Base-by-base conservation (phyloP, 2,329 filamentous ascomycete genomes). In the Ophiostoma sp. region DNA sequence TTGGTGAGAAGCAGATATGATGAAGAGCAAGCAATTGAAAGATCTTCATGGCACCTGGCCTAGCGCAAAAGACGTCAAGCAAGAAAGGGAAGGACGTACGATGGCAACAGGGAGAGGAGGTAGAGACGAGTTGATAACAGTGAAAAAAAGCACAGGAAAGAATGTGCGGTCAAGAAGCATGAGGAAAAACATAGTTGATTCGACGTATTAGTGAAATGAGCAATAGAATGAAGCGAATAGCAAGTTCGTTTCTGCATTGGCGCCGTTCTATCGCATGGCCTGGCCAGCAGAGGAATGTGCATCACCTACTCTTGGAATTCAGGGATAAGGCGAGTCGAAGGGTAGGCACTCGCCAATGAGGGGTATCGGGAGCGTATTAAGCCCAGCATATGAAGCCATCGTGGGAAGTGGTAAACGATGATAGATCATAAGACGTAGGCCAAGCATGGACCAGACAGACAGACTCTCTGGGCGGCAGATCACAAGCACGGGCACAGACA, bases 101-200 rank as follows among this genome's bases (percentile, higher is more conserved):
- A 52, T 11, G 18, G 49, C 49, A 55, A 36, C 9, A 45, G 14
- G 42, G 42, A 45, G 42, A 0, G 42, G 9, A 45, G 14, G 14
- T 8, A 45, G 5, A 45, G 42, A 45, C 42, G 42, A 45, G 42
- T 45, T 12, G 42, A 45, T 45, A 45, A 45, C 7, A 45, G 42
- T 45, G 42, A 45, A 45, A 3, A 27, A 55, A 27, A 5, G 9
- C 49, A 27, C n/a, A 11, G 49, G n/a, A 14, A 27, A 14, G 8
- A 55, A 36, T 55, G 11, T 55, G 49, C 49, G 49, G 49, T 55
- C 49, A 55, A 27, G 49, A 55, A 18, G 49, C 49, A 55, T 55
- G 49, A 55, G 49, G n/a, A 27, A 55, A 55, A 55, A 55, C 8
- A 5, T 18, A 55, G 49, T 27, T 18, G 18, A 55, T 55, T 9